Conservation (phyloP, 2,329 filamentous ascomycete species). For the Periconia sp. region DNA sequence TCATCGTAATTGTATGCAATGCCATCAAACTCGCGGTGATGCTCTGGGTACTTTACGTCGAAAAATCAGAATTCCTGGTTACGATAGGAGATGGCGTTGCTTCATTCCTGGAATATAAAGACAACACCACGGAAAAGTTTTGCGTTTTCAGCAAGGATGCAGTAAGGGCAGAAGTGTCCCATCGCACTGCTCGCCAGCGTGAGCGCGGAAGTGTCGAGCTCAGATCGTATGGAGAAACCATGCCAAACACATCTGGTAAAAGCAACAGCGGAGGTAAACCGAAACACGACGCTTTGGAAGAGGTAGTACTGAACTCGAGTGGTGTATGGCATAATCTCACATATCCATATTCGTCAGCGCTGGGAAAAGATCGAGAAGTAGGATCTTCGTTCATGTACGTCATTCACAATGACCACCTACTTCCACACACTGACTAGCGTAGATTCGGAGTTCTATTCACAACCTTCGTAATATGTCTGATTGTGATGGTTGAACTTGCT, state of each 20-base stretch:
- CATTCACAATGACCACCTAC: neutral
- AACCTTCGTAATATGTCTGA: neutral
- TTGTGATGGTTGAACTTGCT: neutral
- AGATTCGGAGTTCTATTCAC: neutral
- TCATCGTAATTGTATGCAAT: conserved; percentile 18
- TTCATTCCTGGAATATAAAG: conserved; percentile 12
- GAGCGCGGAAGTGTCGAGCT: neutral
- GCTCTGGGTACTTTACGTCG: conserved; percentile 5
- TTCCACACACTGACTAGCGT: neutral
- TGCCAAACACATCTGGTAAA: neutral
- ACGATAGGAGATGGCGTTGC: conserved; percentile 17
- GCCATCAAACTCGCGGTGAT: conserved; percentile 15
- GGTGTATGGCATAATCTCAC: neutral
- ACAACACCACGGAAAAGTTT: conserved; percentile 1
- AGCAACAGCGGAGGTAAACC: neutral
- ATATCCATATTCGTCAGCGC: neutral
- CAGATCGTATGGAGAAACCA: neutral
- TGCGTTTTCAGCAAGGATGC: conserved; percentile 6
- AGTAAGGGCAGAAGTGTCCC: neutral
- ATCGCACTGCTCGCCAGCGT: neutral
- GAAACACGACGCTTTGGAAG: neutral
- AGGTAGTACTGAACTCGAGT: neutral
- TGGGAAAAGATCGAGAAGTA: conserved; percentile 2
- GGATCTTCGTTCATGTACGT: neutral
- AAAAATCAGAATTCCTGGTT: conserved; percentile 11